A percentile compares a stretch with the other conserved stretches of the same genome.
Conservation (phyloP, 129 eudicot genomes). For the Heracleum sosnowskyi region DNA sequence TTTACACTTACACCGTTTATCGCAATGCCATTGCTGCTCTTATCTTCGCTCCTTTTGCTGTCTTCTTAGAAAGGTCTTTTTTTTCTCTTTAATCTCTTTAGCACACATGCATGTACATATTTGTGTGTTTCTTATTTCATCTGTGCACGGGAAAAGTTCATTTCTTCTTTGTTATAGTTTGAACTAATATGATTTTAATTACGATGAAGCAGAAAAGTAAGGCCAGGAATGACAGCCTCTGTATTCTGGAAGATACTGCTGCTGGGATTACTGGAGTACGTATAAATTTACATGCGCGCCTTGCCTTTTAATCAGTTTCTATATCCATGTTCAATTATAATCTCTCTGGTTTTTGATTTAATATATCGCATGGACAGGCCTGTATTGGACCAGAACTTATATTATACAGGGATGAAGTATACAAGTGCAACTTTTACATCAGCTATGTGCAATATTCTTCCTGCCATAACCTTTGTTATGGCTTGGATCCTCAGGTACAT, state of each 20-base stretch:
- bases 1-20: constrained; percentile 63
- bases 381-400: constrained; percentile 63
- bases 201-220: constrained; percentile 40
- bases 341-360: too few relatives aligned
- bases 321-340: not conserved
- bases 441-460: constrained; percentile 63
- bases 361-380: constrained; percentile 26
- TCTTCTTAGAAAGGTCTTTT: constrained; percentile 65
- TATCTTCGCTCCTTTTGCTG: constrained; percentile 66
- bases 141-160: not conserved
- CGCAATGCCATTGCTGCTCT: constrained; percentile 69
- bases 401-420: constrained; percentile 54
- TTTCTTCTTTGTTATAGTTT: not conserved
- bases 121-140: not conserved
- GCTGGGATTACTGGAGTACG: constrained; percentile 58
- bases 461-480: constrained; percentile 57
- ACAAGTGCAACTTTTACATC: constrained; percentile 58
- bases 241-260: constrained; percentile 44
- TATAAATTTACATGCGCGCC: constrained; percentile 4
- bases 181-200: constrained; percentile 10
- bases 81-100: not conserved
- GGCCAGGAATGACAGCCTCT: constrained; percentile 59
- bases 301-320: not conserved
- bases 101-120: not conserved
- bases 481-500: constrained; percentile 56